Base-by-base conservation (phyloP, 23 red algal genomes). In the Gracilaria vermiculophylla region DNA sequence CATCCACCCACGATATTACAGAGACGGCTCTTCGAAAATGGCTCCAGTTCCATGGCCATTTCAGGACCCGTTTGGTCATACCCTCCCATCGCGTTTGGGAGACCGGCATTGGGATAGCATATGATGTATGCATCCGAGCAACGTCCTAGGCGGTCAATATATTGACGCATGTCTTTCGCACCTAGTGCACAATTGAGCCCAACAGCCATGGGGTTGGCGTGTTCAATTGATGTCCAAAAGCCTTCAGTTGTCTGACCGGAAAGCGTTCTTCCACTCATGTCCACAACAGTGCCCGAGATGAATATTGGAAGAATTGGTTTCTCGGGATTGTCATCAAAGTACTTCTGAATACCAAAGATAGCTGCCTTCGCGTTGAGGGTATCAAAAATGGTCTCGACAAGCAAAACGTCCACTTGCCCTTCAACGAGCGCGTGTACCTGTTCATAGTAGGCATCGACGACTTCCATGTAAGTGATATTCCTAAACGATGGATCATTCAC, bases 361-460 rank as follows among this genome's bases (percentile, higher is more conserved):
- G 92, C 92, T 4, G 92, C 92, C 53, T 89, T 89, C n/a, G 92
- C 92, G 39, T 95, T 95, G 40, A 95, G 84, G 43, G 92, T 95
- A 42, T 95, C 92, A 44, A 95, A 95, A 76, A 95, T 89, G 31
- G 92, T 95, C 50, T 95, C 92, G 32, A 95, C 92, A 10, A 95
- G 78, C 11, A 95, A 85, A 1, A 95, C 70, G 34, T 95, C 71
- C n/a, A 90, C 92, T 62, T 74, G 53, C 5, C 92, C 92, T 65
- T 88, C 83, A 15, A 78, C 80, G 14, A 95, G 69, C 17, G 73
- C 92, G 2, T 74, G 28, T 9, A 95, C 69, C 47, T 95, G 92
- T 9, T 78, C 84, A 44, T 56, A 42, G 58, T 95, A 95, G 29
- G 92, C 83, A 21, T 83, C 54, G 51, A 55, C 85, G 28, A 95